Percentiles rank a stretch among this genome's conserved stretches.
phyloP scores from a whole-genome alignment of 2,329 filamentous ascomycete species.

The Alternaria panax region DNA sequence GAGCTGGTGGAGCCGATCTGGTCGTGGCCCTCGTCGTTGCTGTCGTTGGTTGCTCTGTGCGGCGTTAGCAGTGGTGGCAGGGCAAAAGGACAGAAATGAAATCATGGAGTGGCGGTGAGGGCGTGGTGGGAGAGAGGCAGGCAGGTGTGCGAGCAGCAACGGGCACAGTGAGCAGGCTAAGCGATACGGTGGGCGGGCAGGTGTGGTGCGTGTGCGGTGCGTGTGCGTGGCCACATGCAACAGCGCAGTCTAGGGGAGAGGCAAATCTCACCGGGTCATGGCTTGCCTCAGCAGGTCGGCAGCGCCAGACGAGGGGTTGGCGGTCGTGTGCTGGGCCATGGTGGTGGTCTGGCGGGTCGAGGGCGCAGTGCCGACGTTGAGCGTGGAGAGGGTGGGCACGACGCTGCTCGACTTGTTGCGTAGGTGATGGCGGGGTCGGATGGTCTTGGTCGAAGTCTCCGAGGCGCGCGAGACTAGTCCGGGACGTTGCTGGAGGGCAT shows the following conservation, averaged over 20 bases:
- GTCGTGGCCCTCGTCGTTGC: conserved; percentile 75
- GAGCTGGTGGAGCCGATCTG: conserved; percentile 82
- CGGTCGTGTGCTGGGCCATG: conserved; percentile 44
- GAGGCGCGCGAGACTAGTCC: conserved; percentile 43
- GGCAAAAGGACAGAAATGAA: conserved; percentile 21
- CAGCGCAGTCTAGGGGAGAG: neutral
- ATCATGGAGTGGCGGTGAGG: conserved; percentile 16
- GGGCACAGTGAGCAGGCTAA: conserved; percentile 29
- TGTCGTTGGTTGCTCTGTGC: conserved; percentile 65
- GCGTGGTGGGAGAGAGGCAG: conserved; percentile 14
- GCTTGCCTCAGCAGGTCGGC: conserved; percentile 66
- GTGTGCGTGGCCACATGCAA: conserved; percentile 1
- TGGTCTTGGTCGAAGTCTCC: conserved; percentile 37
- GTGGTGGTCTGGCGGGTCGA: conserved; percentile 40
- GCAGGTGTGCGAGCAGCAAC: conserved; percentile 27
- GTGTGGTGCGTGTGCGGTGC: neutral
- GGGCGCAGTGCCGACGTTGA: conserved; percentile 39
- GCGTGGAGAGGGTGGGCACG: conserved; percentile 54
- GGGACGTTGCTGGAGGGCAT: conserved; percentile 41
- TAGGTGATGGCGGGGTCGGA: conserved; percentile 41
- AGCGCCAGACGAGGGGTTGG: conserved; percentile 58
- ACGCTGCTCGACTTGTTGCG: conserved; percentile 53
- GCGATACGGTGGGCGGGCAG: conserved; percentile 12
- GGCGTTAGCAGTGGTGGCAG: conserved; percentile 46
- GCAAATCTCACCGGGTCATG: conserved; percentile 61